Percentiles rank a stretch among this genome's conserved stretches.
phyloP scores from a whole-genome alignment of 371 early-diverging fungal species.

The Rhizomucor pusillus region DNA sequence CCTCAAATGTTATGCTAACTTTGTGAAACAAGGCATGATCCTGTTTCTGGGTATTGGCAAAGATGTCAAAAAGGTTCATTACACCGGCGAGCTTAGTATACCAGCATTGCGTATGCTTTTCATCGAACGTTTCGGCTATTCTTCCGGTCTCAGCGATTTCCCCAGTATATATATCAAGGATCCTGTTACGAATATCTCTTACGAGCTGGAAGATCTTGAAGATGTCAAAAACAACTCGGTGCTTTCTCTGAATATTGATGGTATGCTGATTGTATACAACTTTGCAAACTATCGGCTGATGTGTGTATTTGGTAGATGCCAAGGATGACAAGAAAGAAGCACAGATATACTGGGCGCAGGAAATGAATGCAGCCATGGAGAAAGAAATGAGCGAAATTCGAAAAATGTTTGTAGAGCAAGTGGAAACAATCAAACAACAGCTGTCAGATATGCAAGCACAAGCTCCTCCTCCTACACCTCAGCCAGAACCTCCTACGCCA shows the following conservation, averaged over 20 bases:
- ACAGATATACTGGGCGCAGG: conserved; percentile 30
- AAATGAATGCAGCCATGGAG: conserved; percentile 25
- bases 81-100: conserved; percentile 57
- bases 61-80: conserved; percentile 55
- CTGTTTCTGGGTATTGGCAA: conserved; percentile 60
- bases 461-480: not conserved
- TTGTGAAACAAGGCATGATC: conserved; percentile 21
- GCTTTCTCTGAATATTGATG: conserved; percentile 63
- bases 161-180: conserved; percentile 71
- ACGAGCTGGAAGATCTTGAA: conserved; percentile 65
- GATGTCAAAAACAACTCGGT: conserved; percentile 66
- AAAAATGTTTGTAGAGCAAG: conserved; percentile 26
- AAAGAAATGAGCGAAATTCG: conserved; percentile 36
- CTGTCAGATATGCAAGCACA: conserved; percentile 15
- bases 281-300: not conserved
- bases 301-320: conserved; percentile 3
- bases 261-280: conserved; percentile 27
- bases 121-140: conserved; percentile 63
- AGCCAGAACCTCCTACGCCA: conserved; percentile 1
- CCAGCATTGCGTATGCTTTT: conserved; percentile 66
- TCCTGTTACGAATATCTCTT: conserved; percentile 53
- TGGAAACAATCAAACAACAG: conserved; percentile 33
- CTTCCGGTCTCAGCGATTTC: conserved; percentile 60
- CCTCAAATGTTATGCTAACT: not conserved
- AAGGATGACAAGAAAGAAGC: conserved; percentile 22